Conservation (phyloP, 2,329 filamentous ascomycete genomes). For the Penicillium sp. region DNA sequence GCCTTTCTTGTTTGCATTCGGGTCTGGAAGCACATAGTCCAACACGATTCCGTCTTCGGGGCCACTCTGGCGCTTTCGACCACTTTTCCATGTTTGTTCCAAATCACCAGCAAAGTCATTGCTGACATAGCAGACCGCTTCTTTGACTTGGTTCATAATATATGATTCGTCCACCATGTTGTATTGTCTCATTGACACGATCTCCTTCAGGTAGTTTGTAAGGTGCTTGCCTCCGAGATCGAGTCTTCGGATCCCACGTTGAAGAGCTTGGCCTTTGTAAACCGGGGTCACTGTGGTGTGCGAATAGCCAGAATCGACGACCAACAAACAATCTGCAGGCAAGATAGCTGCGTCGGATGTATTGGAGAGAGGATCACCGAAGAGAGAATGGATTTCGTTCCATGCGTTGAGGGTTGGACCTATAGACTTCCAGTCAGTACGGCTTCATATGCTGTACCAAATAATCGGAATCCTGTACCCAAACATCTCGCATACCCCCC, state of each 20-base stretch:
- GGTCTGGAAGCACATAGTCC: conserved; percentile 90
- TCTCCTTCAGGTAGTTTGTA: conserved; percentile 86
- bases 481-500: conserved; percentile 75
- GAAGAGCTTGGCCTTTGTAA: conserved; percentile 74
- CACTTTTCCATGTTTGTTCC: conserved; percentile 79
- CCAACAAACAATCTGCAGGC: conserved; percentile 76
- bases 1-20: conserved; percentile 62
- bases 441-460: background rate
- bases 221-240: conserved; percentile 90
- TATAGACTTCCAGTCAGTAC: conserved; percentile 31
- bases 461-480: conserved; percentile 46
- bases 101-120: conserved; percentile 73
- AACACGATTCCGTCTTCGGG: conserved; percentile 60
- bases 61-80: conserved; percentile 44
- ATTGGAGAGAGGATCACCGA: conserved; percentile 55
- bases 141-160: conserved; percentile 95
- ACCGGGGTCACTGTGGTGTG: conserved; percentile 88
- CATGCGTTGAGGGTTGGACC: conserved; percentile 77
- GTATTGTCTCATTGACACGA: conserved; percentile 87
- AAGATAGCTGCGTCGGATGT: conserved; percentile 42
- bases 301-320: conserved; percentile 90
- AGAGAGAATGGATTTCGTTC: conserved; percentile 69
- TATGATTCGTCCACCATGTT: conserved; percentile 93
- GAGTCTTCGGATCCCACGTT: conserved; percentile 76
- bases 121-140: conserved; percentile 79